Base-by-base conservation (phyloP, 768 basidiomycete genomes). In the Hemileccinum rubropunctum region DNA sequence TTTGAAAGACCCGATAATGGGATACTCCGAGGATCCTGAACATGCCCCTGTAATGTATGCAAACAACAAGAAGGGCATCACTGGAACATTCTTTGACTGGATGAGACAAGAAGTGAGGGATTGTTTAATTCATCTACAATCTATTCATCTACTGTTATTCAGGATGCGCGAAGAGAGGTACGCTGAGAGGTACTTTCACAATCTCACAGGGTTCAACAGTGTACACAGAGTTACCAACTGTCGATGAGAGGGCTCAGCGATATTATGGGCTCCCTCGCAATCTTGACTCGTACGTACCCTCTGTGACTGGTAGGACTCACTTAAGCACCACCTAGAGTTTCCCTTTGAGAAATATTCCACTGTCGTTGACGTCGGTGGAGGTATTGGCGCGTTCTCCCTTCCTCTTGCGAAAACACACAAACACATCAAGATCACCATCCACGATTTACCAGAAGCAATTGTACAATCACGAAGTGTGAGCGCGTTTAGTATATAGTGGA, bases 361-460 rank as follows among this genome's bases (percentile, higher is more conserved):
- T 7, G 47, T 71, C 8, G 67, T 70, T 17, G 71, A 72, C 42
- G 59, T 72, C 4, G 71, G 70, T 10, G 70, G 70, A 37, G 63
- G 70, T 7, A 59, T 68, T 15, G 71, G 71, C 9, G 53, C 61
- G 11, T 61, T 65, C 27, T 58, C 65, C 18, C 47, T 73, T 14
- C 59, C 63, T 3, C 59, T 73, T 3, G 59, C 58, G 3, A 60
- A 62, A 27, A 58, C 21, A 18, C 54, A 66, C 45, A 61, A 67
- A 17, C 44, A 68, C 20, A 17, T 73, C n/a, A 58, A 61, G 34
- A 52, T 71, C 7, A 62, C 61, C 6, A 43, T 71, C 18, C 71
- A 70, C 14, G 72, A 73, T 42, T 44, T 67, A 13, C 62, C 60
- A 0, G 53, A 59, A 13, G 54, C 55, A 5, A 51, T 73, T 10